Percentiles rank a stretch among this genome's conserved stretches.
Evolutionary conservation across 1,284 basidiomycete species (phyloP).

Genomic region (Peniophora sp.): DNA sequence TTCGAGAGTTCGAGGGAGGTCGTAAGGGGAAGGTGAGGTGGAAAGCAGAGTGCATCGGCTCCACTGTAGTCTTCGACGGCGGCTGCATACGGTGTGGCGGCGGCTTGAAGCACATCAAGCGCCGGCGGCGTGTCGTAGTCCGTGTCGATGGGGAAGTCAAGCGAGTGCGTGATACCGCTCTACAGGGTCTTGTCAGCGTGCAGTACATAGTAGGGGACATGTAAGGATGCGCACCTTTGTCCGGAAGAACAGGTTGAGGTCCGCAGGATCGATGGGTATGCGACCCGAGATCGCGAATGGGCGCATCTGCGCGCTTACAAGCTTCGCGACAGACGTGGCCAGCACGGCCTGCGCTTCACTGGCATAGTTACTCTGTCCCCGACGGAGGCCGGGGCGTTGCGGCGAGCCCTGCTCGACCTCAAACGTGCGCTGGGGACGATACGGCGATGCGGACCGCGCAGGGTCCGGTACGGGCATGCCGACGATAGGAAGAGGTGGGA

Average conservation of each 20-base stretch:
- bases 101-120: conserved; percentile 69
- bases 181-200: conserved; percentile 19
- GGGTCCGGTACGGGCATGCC: neutral
- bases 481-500: too few species aligned
- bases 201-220: conserved; percentile 4
- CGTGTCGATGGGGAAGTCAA: conserved; percentile 75
- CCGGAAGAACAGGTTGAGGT: conserved; percentile 68
- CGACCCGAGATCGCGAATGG: conserved; percentile 62
- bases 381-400: conserved; percentile 17
- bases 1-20: conserved; percentile 70
- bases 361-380: conserved; percentile 31
- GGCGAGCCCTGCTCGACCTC: conserved; percentile 47
- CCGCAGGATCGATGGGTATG: conserved; percentile 61
- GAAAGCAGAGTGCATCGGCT: conserved; percentile 66
- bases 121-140: conserved; percentile 68
- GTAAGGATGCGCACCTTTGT: conserved; percentile 45
- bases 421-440: conserved; percentile 23
- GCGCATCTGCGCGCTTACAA: conserved; percentile 51
- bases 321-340: conserved; percentile 44
- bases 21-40: conserved; percentile 61
- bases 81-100: conserved; percentile 60
- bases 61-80: conserved; percentile 29
- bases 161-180: conserved; percentile 71
- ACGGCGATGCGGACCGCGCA: conserved; percentile 9
- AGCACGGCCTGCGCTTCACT: conserved; percentile 46